Evolutionary conservation across 495 filamentous ascomycete genomes (phyloP).

Genomic region (Aspergillus sparsus): DNA sequence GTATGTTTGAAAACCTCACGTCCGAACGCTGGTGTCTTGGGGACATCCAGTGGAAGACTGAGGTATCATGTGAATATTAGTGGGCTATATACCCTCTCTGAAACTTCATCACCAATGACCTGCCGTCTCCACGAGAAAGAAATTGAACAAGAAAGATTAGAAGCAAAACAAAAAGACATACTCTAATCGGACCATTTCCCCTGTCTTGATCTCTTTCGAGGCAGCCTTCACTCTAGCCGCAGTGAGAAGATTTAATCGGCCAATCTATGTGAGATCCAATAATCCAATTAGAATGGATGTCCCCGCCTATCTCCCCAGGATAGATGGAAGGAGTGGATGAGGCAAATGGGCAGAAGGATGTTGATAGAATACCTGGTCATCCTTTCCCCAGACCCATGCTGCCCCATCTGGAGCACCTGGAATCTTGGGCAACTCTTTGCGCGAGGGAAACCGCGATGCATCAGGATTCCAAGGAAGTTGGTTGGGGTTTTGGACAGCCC

Average conservation of each 20-base stretch:
- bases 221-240: constrained; percentile 54
- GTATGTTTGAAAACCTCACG: constrained; percentile 54
- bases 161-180: constrained; percentile 21
- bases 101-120: too few relatives aligned
- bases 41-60: constrained; percentile 57
- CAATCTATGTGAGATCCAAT: constrained; percentile 34
- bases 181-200: constrained; percentile 54
- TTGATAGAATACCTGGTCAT: constrained; percentile 49
- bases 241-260: constrained; percentile 60
- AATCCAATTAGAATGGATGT: too few relatives aligned
- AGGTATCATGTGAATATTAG: constrained; percentile 1
- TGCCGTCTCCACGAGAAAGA: too few relatives aligned
- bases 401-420: constrained; percentile 47
- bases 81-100: neutral
- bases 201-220: constrained; percentile 52
- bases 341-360: neutral
- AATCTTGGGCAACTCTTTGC: constrained; percentile 53
- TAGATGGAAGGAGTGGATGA: neutral
- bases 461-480: constrained; percentile 57
- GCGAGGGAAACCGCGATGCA: constrained; percentile 50
- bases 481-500: constrained; percentile 27
- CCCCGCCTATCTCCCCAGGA: neutral
- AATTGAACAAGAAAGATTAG: too few relatives aligned
- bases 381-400: constrained; percentile 65
- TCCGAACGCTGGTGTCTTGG: constrained; percentile 50